Base-by-base conservation (phyloP, 1,284 basidiomycete genomes). In the Porogramme epimiltina region DNA sequence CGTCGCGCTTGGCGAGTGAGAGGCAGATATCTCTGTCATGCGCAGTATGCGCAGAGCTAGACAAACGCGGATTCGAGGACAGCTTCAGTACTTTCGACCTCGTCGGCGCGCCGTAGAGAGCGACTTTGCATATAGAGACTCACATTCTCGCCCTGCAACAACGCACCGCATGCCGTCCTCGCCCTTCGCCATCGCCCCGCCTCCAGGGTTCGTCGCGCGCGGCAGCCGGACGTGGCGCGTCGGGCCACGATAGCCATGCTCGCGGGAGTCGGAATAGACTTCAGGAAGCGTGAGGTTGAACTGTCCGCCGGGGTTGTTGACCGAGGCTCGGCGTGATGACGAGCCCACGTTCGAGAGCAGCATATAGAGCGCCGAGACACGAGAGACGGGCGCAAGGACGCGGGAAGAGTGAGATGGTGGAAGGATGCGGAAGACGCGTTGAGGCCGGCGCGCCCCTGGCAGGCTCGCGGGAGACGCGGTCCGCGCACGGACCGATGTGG, bases 81-180 rank as follows among this genome's bases (percentile, higher is more conserved):
- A 31, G 28, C 8, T 20, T 19, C 20, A n/a, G n/a, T n/a, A n/a
- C n/a, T n/a, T n/a, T n/a, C n/a, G n/a, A n/a, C n/a, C n/a, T n/a
- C n/a, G n/a, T n/a, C n/a, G n/a, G n/a, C n/a, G 18, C 20, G 11
- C 19, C 34, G 11, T 20, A 20, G 16, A n/a, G 11, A 33, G 5
- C 19, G 15, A 6, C 16, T n/a, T n/a, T n/a, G 4, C 73, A 81
- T 62, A 57, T 16, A 11, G 4, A 20, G 8, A 73, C 82, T 62
- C 58, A 89, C 88, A 85, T 73, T 89, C 88, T 66, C 80, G 82
- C 15, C 89, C 88, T 1, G 87, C 81, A 9, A 90, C 83, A 0
- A 81, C 87, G 68, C 85, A 87, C 58, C 82, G 73, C 26, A 62
- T 61, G 0, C 82, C 84, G 59, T 91, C 88, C 52, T 82, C 81